Evolutionary conservation across 345 rosid genomes (phyloP).

Genomic region (Lepidium sativum): DNA sequence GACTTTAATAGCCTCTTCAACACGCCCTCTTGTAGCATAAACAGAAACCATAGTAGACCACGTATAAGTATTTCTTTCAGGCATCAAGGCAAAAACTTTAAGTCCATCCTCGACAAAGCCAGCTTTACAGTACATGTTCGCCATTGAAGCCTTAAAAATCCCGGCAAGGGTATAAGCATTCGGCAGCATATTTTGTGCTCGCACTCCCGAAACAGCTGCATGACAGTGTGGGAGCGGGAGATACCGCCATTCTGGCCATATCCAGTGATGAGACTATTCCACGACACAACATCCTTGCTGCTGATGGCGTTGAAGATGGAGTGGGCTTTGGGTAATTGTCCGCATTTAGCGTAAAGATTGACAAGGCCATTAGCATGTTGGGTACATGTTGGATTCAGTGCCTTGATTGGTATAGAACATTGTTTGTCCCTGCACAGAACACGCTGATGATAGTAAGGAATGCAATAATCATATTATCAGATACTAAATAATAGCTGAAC

Average conservation of each 20-base stretch:
- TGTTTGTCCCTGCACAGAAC: constrained; percentile 13
- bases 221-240: constrained; percentile 30
- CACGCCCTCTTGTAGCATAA: constrained; percentile 43
- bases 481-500: neutral
- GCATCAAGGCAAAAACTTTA: constrained; percentile 54
- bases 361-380: constrained; percentile 56
- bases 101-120: constrained; percentile 46
- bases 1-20: constrained; percentile 33
- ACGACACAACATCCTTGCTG: constrained; percentile 58
- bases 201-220: constrained; percentile 59
- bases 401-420: constrained; percentile 3
- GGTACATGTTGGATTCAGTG: constrained; percentile 27
- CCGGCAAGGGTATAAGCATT: constrained; percentile 75
- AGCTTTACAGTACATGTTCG: constrained; percentile 59
- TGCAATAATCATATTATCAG: neutral
- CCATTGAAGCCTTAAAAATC: constrained; percentile 58
- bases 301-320: constrained; percentile 44
- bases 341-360: constrained; percentile 64
- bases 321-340: constrained; percentile 39
- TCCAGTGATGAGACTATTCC: constrained; percentile 81
- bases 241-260: constrained; percentile 56
- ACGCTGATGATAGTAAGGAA: neutral
- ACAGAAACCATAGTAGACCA: constrained; percentile 80
- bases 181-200: constrained; percentile 50
- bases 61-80: constrained; percentile 47